Percentiles rank a stretch among this genome's conserved stretches.
Conservation (phyloP, 176 grass and related monocot species). For the Carex scoparia region DNA sequence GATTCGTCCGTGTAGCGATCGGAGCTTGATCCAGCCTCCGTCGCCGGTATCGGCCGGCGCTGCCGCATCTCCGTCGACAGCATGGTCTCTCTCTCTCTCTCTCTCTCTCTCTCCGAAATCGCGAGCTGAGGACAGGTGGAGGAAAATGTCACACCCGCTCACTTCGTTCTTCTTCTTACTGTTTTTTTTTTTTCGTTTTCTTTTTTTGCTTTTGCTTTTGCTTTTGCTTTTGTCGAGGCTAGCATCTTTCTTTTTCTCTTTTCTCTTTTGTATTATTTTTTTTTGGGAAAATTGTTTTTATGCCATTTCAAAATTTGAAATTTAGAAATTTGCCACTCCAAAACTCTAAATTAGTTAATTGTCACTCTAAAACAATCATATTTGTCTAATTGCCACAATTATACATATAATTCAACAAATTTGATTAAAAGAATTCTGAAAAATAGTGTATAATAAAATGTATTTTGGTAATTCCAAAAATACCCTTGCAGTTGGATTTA, state of each 20-base stretch:
- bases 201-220: background rate
- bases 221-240: background rate
- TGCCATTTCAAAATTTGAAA: no score
- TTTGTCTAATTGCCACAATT: no score
- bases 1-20: constrained; percentile 72
- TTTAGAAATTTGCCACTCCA: no score
- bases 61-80: constrained; percentile 55
- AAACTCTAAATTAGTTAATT: no score
- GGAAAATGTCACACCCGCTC: background rate
- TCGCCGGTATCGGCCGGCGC: constrained; percentile 41
- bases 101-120: background rate
- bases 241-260: background rate
- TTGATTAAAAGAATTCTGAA: no score
- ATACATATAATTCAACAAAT: no score
- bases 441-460: no score
- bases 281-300: background rate
- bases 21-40: constrained; percentile 24
- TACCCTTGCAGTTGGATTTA: no score
- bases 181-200: background rate
- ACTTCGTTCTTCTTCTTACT: background rate
- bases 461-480: no score
- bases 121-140: background rate
- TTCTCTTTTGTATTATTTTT: no score
- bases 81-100: constrained; percentile 33
- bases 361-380: no score